Base-by-base conservation (phyloP, 129 eudicot species). In the Lactuca saligna region DNA sequence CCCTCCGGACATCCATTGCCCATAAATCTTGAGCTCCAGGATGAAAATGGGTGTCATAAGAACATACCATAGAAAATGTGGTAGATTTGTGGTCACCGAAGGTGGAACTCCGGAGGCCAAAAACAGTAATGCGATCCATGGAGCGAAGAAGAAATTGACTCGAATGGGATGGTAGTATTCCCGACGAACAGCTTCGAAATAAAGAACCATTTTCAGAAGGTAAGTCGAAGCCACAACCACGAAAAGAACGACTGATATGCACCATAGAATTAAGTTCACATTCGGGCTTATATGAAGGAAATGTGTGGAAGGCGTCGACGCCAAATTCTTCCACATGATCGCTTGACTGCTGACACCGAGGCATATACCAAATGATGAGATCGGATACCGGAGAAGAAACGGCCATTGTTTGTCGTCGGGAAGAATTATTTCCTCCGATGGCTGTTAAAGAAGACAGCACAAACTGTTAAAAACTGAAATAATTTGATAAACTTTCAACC, bases 1-100 rank as follows among this genome's bases (percentile, higher is more conserved):
- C 7, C 96, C 96, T 25, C 96, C 94, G 0, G 96, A 89, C 94
- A 89, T 89, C 96, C 96, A 89, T 56, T 89, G 96, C 2, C 96
- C 96, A 67, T 89, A 89, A 25, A 89, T 84, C 73, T 89, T 86
- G 17, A 89, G 82, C 83, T 89, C 94, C 6, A 86, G 75, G 20
- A 64, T 42, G 17, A 86, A 74, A n/a, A 89, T 65, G 12, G 94
- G 94, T 1, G 87, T 41, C 96, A 86, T 89, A 16, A 89, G 85
- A 49, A 80, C 25, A 58, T 89, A 86, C 96, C 96, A 89, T 0
- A 86, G 17, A 38, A 80, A 61, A 9, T 59, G 68, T 12, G 78
- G 85, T 17, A 83, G 73, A 6, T 56, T 70, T 63, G 69, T 14
- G 4, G 86, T 6, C 3, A 86, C 33, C 3, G 82, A 44, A 8